phyloP scores from a whole-genome alignment of 306 rosid species.

The Prosopis cineraria region DNA sequence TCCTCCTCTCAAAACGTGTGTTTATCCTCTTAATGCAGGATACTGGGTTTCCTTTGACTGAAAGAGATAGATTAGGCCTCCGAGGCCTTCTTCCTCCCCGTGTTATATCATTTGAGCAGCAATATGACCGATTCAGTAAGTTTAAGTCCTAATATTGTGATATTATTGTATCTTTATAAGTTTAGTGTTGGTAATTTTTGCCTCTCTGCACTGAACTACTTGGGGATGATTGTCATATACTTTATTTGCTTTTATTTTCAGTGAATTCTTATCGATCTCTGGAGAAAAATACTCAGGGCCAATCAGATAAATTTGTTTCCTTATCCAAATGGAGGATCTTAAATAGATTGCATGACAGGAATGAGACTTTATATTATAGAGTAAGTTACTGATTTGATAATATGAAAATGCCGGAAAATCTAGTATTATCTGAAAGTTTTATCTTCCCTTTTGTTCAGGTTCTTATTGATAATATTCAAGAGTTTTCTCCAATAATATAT shows the following conservation, averaged over 20 bases:
- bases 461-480: slow-evolving; percentile 89
- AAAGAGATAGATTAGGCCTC: slow-evolving; percentile 94
- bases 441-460: slow-evolving; percentile 54
- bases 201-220: slow-evolving; percentile 15
- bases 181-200: slow-evolving; percentile 16
- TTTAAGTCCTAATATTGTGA: slow-evolving; percentile 30
- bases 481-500: slow-evolving; percentile 95
- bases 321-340: slow-evolving; percentile 97
- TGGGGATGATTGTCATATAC: not conserved
- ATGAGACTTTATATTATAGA: slow-evolving; percentile 92
- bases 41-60: slow-evolving; percentile 94
- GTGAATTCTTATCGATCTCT: slow-evolving; percentile 94
- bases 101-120: slow-evolving; percentile 93
- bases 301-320: slow-evolving; percentile 66
- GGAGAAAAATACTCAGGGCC: slow-evolving; percentile 88
- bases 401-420: slow-evolving; percentile 25
- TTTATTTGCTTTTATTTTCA: slow-evolving; percentile 35
- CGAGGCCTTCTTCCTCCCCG: slow-evolving; percentile 99
- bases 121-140: slow-evolving; percentile 93
- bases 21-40: slow-evolving; percentile 60
- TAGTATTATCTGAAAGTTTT: slow-evolving; percentile 21
- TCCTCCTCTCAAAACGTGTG: not conserved
- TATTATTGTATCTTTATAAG: slow-evolving; percentile 3
- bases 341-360: slow-evolving; percentile 95
- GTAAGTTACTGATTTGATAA: slow-evolving; percentile 55